Evolutionary conservation across 345 rosid genomes (phyloP).

Genomic region (Citropsis articulata): DNA sequence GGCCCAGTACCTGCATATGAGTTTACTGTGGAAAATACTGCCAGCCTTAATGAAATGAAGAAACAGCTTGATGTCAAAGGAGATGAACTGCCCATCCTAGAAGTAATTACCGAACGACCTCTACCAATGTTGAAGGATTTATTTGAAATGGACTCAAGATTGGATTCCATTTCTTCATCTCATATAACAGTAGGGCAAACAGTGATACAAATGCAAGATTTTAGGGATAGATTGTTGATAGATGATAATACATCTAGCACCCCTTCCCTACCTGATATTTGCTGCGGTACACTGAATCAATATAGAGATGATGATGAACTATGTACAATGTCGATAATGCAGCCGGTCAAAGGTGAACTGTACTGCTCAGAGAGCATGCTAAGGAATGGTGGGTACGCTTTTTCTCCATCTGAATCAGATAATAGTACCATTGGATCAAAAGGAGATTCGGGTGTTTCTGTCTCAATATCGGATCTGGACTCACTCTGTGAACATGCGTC

Average conservation of each 20-base stretch:
- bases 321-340: slow-evolving; percentile 8
- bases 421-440: slow-evolving; percentile 7
- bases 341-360: slow-evolving; percentile 11
- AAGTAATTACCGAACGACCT: slow-evolving; percentile 28
- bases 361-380: slow-evolving; percentile 10
- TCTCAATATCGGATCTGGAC: slow-evolving; percentile 21
- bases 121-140: slow-evolving; percentile 36
- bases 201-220: slow-evolving; percentile 16
- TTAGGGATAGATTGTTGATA: slow-evolving; percentile 6
- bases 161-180: slow-evolving; percentile 17
- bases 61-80: slow-evolving; percentile 10
- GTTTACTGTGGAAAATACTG: slow-evolving; percentile 14
- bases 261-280: slow-evolving; percentile 19
- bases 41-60: slow-evolving; percentile 10
- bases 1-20: slow-evolving; percentile 7
- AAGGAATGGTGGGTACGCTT: not conserved
- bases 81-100: slow-evolving; percentile 22
- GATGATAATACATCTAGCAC: slow-evolving; percentile 16
- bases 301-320: slow-evolving; percentile 17
- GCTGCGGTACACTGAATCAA: slow-evolving; percentile 18
- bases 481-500: slow-evolving; percentile 15
- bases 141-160: slow-evolving; percentile 36
- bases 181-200: slow-evolving; percentile 29
- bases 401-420: slow-evolving; percentile 18
- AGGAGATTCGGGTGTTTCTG: slow-evolving; percentile 22